Percentiles rank a stretch among this genome's conserved stretches.
Conservation (phyloP, 768 basidiomycete genomes). For the Clitopilus passeckerianus region DNA sequence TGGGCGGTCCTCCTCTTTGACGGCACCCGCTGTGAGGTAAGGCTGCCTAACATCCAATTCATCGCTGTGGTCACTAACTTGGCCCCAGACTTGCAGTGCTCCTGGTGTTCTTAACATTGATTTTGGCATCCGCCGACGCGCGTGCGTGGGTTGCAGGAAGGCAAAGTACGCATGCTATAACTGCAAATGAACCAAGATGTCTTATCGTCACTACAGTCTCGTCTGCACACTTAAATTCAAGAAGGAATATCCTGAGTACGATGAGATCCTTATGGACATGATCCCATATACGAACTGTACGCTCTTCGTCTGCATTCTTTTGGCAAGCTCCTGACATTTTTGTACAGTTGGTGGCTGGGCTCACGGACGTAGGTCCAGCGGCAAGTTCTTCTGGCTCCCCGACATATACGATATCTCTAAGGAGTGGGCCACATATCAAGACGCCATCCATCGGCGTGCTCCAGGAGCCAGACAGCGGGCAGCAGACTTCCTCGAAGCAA, state of each 20-base stretch:
- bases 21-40: slow-evolving; percentile 17
- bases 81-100: slow-evolving; percentile 13
- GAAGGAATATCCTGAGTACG: slow-evolving; percentile 18
- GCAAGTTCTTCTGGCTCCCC: slow-evolving; percentile 26
- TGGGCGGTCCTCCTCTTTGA: slow-evolving; percentile 24
- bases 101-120: slow-evolving; percentile 15
- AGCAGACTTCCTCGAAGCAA: slow-evolving; percentile 16
- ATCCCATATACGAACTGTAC: slow-evolving; percentile 26
- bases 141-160: slow-evolving; percentile 23
- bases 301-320: background rate
- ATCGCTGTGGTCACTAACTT: background rate
- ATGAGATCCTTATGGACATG: slow-evolving; percentile 19
- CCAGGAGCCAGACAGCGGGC: slow-evolving; percentile 18
- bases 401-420: slow-evolving; percentile 21
- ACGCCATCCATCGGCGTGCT: slow-evolving; percentile 13
- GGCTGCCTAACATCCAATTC: background rate
- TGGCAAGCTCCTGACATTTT: background rate
- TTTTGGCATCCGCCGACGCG: slow-evolving; percentile 18
- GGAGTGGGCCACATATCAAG: slow-evolving; percentile 9
- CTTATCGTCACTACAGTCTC: slow-evolving; percentile 13
- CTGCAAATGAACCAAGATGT: no score
- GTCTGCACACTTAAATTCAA: slow-evolving; percentile 17
- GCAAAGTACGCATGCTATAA: slow-evolving; percentile 11
- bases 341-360: slow-evolving; percentile 22
- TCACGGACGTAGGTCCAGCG: slow-evolving; percentile 17